Base-by-base conservation (phyloP, 192 early-diverging fungal genomes). In the Backusella westeae region DNA sequence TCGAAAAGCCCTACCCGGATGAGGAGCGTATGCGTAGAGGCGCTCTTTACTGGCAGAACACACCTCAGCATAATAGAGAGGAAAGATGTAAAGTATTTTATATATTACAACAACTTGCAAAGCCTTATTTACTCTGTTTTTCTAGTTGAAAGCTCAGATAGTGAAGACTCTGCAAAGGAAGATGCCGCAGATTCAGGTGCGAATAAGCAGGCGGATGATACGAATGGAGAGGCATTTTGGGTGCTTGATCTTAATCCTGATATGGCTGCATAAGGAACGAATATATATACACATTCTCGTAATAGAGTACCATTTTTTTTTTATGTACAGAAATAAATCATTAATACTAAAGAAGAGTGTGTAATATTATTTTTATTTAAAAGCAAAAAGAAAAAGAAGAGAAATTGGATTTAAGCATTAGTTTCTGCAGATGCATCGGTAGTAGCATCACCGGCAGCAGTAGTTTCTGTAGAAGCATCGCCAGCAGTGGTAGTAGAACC, bases 1-100 rank as follows among this genome's bases (percentile, higher is more conserved):
- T 83, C 44, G 87, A 88, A 44, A 85, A 85, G 15, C 87, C 87
- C 9, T 88, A 88, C 52, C 87, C 87, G 29, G 83, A 86, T 44
- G 87, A 88, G 69, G 85, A 86, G 63, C 80, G 77, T 29, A 88
- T 88, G 85, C 81, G 87, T 12, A 74, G 82, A 32, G 85, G 87
- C 15, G 72, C 85, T 19, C 44, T 88, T 8, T 86, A 88, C 21
- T 83, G 85, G 80, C 87, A 88, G 67, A 80, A 86, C 63, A 59
- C 78, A 34, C 73, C 85, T 14, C 83, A 83, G 15, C 80, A 80
- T 34, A 76, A 74, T 12, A 71, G 72, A 9, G 82, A 78, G 74
- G 83, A 77, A 32, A 75, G 42, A 56, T 80, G 74, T 82, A 73
- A 80, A 74, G 32, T 74, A 5, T 23, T 29, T 44, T 34, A 38